Evolutionary conservation across 495 filamentous ascomycete species (phyloP), one percentile per base, ranked within the genome.

Genomic region (Daldinia decipiens): DNA sequence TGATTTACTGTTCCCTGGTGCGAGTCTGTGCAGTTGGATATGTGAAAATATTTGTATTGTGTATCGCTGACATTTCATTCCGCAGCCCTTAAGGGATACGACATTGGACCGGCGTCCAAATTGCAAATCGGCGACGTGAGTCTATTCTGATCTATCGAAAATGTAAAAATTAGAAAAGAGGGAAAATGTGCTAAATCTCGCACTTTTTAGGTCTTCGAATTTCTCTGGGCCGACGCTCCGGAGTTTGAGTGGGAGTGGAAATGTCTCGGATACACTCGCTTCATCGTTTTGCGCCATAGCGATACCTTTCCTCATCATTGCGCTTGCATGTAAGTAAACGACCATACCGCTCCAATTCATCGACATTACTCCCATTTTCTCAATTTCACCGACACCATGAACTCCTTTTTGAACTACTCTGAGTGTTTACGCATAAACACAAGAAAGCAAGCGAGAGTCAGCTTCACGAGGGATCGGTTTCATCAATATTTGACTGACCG

Each of bases 181-280:
- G 26, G 24, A 8, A 5, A 47, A 29, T 19, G 27, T 64, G 51
- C 64, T 71, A 61, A 71, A 61, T 62, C 19, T 50, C 27, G 50
- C 4, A 6, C 31, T 50, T 24, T 60, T 19, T 59, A 77, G 75
- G 75, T 77, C n/a, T 77, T 77, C 62, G 75, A 77, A 65, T 77
- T 77, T 66, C 73, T 77, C 32, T 77, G 75, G 75, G 75, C 75
- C 57, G 75, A 77, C 34, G 70, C 73, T 32, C 65, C 70, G 36
- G 75, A 77, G 32, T 77, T 77, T 17, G 73, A 77, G 54, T 77
- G 75, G 75, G 75, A 77, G 61, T 77, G 75, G 75, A 77, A 77
- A 71, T 77, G 75, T 61, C 66, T 77, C 19, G 75, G 75, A 38
- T 77, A 77, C 65, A 74, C 62, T 45, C 75, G 75, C 8, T 77